Base-by-base conservation (phyloP, 2,329 filamentous ascomycete genomes). In the Diplodia corticola region DNA sequence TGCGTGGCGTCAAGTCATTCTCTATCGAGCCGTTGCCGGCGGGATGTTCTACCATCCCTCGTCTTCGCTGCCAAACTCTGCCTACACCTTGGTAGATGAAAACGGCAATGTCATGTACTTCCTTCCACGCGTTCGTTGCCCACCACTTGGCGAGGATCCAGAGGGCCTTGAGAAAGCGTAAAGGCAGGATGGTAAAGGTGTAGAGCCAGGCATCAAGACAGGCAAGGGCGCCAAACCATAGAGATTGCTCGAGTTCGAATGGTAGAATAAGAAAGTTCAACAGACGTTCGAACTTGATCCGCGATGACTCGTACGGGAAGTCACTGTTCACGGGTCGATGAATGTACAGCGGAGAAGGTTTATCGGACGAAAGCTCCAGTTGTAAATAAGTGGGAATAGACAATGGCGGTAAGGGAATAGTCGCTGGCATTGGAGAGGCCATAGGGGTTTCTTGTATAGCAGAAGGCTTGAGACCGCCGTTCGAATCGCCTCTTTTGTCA, bases 191-290 rank as follows among this genome's bases (percentile, higher is more conserved):
- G 0, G 95, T 99, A 72, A 99, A 96, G 0, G 92, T 96, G 79
- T 97, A 95, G 1, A 99, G 85, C 93, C 94, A 99, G 1, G 94
- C 91, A 76, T 99, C 95, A 5, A 99, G 83, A 78, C 95, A 99
- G 6, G 94, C 93, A 37, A 98, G 79, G 0, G 91, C 89, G 6
- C 95, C 95, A 78, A 99, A 98, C 67, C 89, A 88, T 5, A 99
- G 84, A 0, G 93, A 90, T 53, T 90, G 86, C 79, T 99, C 95
- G 5, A 99, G 83, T 68, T 90, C 91, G 0, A 88, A 85, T 0
- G 94, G 93, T 3, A 99, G 81, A 28, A 93, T 82, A 5, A 99
- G 79, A 68, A 97, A 96, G 75, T 98, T 98, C 70, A 92, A 85
- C 13, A 99, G 83, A 46, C 96, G 88, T 76, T 98, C 92, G 67